Percentiles rank a stretch among this genome's conserved stretches.
Conservation (phyloP, 1,139 yeast genomes). For the Zygosaccharomyces sapae region DNA sequence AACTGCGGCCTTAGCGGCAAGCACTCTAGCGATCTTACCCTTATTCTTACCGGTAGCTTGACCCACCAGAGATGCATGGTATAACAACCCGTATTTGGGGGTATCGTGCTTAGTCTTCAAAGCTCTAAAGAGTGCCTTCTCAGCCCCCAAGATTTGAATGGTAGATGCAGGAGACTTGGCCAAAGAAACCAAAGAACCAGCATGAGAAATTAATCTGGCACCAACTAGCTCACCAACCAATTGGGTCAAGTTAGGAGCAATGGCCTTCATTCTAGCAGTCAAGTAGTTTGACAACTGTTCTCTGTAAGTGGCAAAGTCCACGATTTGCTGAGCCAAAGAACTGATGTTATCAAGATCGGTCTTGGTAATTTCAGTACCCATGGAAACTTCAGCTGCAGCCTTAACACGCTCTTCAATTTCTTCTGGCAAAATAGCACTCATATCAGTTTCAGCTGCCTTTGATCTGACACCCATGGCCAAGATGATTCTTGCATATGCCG, state of each 20-base stretch:
- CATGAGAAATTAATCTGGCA: conserved; percentile 95
- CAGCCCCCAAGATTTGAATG: conserved; percentile 98
- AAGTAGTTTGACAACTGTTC: conserved; percentile 86
- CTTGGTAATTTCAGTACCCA: conserved; percentile 97
- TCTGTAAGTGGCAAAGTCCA: conserved; percentile 91
- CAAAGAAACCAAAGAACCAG: conserved; percentile 89
- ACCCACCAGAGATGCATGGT: conserved; percentile 96
- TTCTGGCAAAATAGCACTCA: conserved; percentile 89
- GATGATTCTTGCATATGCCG: conserved; percentile 88
- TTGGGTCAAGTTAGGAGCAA: conserved; percentile 95
- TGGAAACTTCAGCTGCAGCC: conserved; percentile 94
- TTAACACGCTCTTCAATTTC: conserved; percentile 79
- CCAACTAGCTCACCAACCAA: conserved; percentile 97
- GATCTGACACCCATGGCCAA: conserved; percentile 93
- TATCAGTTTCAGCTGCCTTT: conserved; percentile 83
- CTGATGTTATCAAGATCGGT: conserved; percentile 80
- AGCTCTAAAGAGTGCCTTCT: conserved; percentile 97
- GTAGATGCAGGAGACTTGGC: conserved; percentile 99
- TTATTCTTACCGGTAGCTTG: conserved; percentile 96
- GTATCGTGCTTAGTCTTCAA: conserved; percentile 97
- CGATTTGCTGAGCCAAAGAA: conserved; percentile 90
- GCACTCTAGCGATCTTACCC: conserved; percentile 97
- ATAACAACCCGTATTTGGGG: conserved; percentile 95
- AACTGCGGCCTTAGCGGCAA: conserved; percentile 98
- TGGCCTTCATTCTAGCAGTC: conserved; percentile 93